Evolutionary conservation across 164 flowering plant species (phyloP), one percentile per base, ranked within the genome.

Genomic region (Annona cherimola): DNA sequence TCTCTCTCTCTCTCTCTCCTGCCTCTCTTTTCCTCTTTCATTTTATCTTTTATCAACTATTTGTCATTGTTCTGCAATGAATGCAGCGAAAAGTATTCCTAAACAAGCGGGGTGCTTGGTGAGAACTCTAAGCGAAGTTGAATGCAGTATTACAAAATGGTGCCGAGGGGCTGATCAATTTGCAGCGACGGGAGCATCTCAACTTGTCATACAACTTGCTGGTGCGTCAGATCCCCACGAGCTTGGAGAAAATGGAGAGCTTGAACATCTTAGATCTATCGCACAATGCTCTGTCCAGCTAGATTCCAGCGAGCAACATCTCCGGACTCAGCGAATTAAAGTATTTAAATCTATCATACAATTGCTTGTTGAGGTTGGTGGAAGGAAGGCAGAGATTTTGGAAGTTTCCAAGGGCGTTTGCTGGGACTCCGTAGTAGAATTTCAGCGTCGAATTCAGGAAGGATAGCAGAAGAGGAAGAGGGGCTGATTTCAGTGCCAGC

Each of bases 351-450:
- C 71, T 94, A 54, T 89, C 97, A 0, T 87, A 87, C 63, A 94
- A 92, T 65, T 67, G 84, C 57, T 84, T 94, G 73, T 90, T 96
- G 39, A 97, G 97, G 11, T 75, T 77, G 43, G 80, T 94, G 73
- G 80, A 90, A 0, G 80, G 80, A 69, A 85, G 78, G 12, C 80
- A 83, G 61, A 89, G 86, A 57, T 88, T 82, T 75, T 76, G 82
- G 88, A 86, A 83, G 79, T 94, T 92, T 78, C 94, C 95, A 1
- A 96, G 90, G 18, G 97, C 97, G 67, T 94, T 94, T 78, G 86
- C 88, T 1, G 98, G 99, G 42, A 94, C 92, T 64, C 97, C 97
- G 5, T 79, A 72, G 4, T 72, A 77, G 73, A 63, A 62, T 70
- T 63, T 84, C 89, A 12, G 76, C 71, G 18, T 76, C 73, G 18